Evolutionary conservation across 208 protist species (phyloP), one percentile per base, ranked within the genome.

Genomic region (Crithidia fasciculata): DNA sequence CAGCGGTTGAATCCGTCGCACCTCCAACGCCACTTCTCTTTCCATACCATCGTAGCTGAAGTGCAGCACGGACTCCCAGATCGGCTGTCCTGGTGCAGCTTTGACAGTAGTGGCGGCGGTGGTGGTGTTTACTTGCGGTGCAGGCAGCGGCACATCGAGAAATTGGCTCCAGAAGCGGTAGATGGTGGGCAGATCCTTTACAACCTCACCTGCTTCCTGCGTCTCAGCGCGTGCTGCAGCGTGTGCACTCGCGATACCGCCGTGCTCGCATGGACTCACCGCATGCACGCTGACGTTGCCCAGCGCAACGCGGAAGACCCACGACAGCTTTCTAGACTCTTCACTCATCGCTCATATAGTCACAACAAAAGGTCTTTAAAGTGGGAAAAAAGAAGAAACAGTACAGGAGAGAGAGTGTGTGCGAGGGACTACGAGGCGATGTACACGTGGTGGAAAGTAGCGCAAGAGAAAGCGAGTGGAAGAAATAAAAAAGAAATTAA

Each of bases 11-110:
- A n/a, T 67, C 43, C 45, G 62, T 1, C 7, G 28, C 58, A 74
- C 47, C 55, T 65, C 50, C 39, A 83, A 54, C 10, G 64, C 19
- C 8, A 83, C 36, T 39, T 79, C 62, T 55, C 71, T 68, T 55
- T 79, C 78, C 64, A 76, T 72, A 16, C 78, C 78, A 36, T 83
- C 78, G 45, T 58, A 83, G 44, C 63, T 63, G 16, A 83, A 69
- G 39, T 68, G 67, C 36, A 82, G 56, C 19, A n/a, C 47, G 10
- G 65, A 19, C 43, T 37, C 39, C 65, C 61, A 75, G 13, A 41
- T 18, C n/a, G 58, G 57, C 16, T 58, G 3, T 7, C 28, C 28
- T 28, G 28, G 28, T 28, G 28, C 28, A 28, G 28, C 28, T 28
- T 28, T 28, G 28, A 28, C 28, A 28, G 28, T 28, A 28, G 28